Percentiles rank a stretch among this genome's conserved stretches.
Conservation (phyloP, 2,329 filamentous ascomycete genomes). For the Neofusicoccum sp. region DNA sequence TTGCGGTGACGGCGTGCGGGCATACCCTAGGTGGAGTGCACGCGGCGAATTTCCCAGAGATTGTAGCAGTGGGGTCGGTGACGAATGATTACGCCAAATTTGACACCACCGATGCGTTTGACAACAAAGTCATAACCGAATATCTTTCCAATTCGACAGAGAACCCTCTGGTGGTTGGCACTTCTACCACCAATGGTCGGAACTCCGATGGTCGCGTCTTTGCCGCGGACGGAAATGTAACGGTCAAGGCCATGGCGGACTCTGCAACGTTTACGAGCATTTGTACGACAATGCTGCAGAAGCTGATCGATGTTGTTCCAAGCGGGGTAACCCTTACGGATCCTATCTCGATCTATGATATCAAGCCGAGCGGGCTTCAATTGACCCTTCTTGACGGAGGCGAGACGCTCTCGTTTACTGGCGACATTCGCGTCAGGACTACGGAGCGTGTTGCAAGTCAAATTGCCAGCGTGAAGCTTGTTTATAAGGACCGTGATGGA, state of each 20-base stretch:
- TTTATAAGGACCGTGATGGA: conserved; percentile 58
- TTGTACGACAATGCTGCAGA: conserved; percentile 55
- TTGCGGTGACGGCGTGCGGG: conserved; percentile 60
- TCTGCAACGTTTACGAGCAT: conserved; percentile 45
- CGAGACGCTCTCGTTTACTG: conserved; percentile 50
- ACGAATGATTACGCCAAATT: conserved; percentile 47
- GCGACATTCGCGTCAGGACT: conserved; percentile 58
- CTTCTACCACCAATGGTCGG: conserved; percentile 44
- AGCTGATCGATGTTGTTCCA: conserved; percentile 63
- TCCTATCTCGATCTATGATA: conserved; percentile 55
- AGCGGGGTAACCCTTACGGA: conserved; percentile 51
- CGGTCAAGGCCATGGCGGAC: conserved; percentile 50
- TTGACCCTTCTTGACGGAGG: conserved; percentile 54
- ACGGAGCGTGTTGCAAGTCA: conserved; percentile 41
- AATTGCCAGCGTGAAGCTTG: conserved; percentile 51
- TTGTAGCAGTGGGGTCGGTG: conserved; percentile 48
- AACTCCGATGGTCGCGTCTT: conserved; percentile 59
- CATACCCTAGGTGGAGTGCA: conserved; percentile 63
- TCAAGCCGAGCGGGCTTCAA: conserved; percentile 60
- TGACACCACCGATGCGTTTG: conserved; percentile 52
- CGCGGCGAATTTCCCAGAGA: conserved; percentile 51
- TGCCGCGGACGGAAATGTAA: conserved; percentile 55
- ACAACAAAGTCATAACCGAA: conserved; percentile 58
- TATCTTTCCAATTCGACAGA: conserved; percentile 55
- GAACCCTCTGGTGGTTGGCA: conserved; percentile 57